These are phyloP conservation scores for Epichloe aotearoae DNA, from an alignment of 2,329 filamentous ascomycete species.

Conservation along the genomic window DNA sequence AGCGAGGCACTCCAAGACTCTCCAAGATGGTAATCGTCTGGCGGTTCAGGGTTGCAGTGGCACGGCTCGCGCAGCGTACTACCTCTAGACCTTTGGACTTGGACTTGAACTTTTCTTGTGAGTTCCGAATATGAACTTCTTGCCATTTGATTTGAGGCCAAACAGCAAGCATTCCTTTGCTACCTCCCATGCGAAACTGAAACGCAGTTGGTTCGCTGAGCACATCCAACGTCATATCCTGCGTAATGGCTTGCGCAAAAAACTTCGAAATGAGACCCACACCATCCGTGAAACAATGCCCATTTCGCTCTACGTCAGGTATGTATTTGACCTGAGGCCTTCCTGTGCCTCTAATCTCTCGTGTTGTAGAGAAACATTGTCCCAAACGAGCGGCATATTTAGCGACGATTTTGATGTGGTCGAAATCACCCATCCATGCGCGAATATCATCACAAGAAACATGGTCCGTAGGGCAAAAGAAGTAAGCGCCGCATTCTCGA, in stretches of 20 bases:
- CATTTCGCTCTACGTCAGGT: constrained; percentile 55
- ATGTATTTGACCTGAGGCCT: constrained; percentile 48
- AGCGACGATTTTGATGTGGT: constrained; percentile 68
- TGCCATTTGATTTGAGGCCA: constrained; percentile 54
- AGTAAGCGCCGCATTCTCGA: constrained; percentile 81
- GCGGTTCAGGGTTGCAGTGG: constrained; percentile 70
- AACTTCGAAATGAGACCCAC: constrained; percentile 82
- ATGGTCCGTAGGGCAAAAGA: constrained; percentile 62
- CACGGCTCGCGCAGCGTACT: constrained; percentile 64
- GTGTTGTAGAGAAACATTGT: constrained; percentile 91
- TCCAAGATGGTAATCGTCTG: constrained; percentile 83
- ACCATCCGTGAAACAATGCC: constrained; percentile 74
- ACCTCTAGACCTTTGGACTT: constrained; percentile 66
- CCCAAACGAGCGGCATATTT: constrained; percentile 83
- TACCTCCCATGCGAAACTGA: constrained; percentile 85
- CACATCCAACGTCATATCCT: constrained; percentile 51
- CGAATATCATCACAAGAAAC: constrained; percentile 66
- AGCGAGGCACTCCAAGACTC: constrained; percentile 55
- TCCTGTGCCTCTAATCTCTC: constrained; percentile 52
- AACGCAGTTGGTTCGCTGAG: constrained; percentile 61
- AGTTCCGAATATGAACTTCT: constrained; percentile 67
- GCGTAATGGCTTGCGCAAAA: constrained; percentile 61
- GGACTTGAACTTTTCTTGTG: constrained; percentile 77
- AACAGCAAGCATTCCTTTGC: constrained; percentile 74
- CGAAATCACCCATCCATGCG: constrained; percentile 74